phyloP scores from a whole-genome alignment of 768 basidiomycete species.

The Candolleomyces eurysporus region DNA sequence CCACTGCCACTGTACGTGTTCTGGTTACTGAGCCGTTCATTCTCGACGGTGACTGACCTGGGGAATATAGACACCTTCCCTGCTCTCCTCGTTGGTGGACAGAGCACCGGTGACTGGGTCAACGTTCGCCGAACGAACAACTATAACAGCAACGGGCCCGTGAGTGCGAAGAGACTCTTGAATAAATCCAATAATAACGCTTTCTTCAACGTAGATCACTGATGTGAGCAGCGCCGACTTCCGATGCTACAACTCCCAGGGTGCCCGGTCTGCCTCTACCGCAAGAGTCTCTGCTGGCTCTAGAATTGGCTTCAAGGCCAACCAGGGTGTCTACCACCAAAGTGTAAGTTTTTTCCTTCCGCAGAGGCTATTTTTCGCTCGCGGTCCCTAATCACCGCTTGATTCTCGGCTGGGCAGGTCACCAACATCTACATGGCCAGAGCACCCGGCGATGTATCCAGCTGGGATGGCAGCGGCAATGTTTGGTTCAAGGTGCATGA shows the following conservation, averaged over 20 bases:
- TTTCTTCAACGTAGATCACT: slow-evolving; percentile 1
- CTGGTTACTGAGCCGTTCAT: not conserved
- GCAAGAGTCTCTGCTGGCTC: slow-evolving; percentile 12
- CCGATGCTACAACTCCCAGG: slow-evolving; percentile 13
- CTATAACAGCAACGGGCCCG: slow-evolving; percentile 6
- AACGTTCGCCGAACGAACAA: slow-evolving; percentile 14
- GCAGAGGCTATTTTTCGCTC: not conserved
- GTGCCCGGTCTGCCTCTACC: slow-evolving; percentile 3
- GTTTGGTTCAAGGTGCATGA: slow-evolving; percentile 48
- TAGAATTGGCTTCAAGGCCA: slow-evolving; percentile 10
- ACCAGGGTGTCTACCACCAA: slow-evolving; percentile 13
- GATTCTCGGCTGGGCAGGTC: slow-evolving; percentile 17
- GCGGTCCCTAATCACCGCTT: not conserved
- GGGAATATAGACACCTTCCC: slow-evolving; percentile 12
- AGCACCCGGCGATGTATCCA: slow-evolving; percentile 39
- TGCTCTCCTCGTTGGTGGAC: slow-evolving; percentile 7
- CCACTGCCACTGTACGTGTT: slow-evolving; percentile 22
- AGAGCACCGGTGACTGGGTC: slow-evolving; percentile 11
- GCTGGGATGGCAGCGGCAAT: slow-evolving; percentile 38
- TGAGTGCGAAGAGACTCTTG: not conserved
- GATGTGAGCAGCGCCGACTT: slow-evolving; percentile 14
- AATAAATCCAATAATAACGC: not conserved
- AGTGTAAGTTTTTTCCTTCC: slow-evolving; percentile 5
- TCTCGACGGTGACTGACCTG: not conserved
- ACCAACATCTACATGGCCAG: slow-evolving; percentile 47